Conservation (phyloP, 73 alveolate species). For the Paramecium caudatum region DNA sequence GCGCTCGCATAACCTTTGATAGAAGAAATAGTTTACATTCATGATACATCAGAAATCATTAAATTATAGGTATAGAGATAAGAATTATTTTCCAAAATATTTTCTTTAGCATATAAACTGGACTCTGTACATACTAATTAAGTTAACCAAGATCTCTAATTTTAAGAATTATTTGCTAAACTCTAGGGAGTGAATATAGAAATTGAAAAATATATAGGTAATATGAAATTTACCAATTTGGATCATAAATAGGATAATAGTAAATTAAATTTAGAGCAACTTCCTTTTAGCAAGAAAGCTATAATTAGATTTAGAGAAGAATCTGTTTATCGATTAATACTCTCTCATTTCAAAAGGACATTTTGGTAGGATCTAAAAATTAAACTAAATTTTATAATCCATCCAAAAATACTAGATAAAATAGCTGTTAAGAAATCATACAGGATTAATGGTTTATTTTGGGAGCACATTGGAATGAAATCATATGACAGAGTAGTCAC, state of each 20-base stretch:
- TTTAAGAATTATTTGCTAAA: neutral
- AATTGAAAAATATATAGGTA: neutral
- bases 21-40: slow-evolving; percentile 18
- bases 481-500: neutral
- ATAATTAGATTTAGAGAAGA: neutral
- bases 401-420: slow-evolving; percentile 18
- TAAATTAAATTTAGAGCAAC: neutral
- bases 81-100: neutral
- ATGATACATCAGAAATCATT: neutral
- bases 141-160: neutral
- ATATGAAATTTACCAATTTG: neutral
- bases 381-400: neutral
- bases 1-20: neutral
- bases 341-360: neutral
- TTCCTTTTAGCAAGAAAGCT: slow-evolving; percentile 1
- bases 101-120: neutral
- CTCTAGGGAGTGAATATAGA: neutral
- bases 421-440: neutral
- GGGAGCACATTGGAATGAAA: neutral
- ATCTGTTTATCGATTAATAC: neutral
- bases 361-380: neutral
- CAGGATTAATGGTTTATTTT: neutral
- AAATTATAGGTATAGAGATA: neutral
- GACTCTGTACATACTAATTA: no score
- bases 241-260: neutral